phyloP scores from a whole-genome alignment of 768 basidiomycete genomes.

The Hortiboletus campestris region DNA sequence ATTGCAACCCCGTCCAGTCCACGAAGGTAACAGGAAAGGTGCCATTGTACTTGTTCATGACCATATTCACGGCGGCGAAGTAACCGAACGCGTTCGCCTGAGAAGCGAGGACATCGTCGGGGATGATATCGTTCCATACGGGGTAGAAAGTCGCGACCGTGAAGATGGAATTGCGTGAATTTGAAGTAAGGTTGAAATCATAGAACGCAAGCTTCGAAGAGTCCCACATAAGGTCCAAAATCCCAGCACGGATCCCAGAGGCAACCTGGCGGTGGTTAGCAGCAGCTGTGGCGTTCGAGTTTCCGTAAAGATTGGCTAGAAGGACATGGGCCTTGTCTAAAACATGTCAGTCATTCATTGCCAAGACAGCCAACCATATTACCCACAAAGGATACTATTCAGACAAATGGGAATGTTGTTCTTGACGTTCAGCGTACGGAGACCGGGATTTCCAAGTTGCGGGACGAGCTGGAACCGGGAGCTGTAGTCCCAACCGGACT shows the following conservation, averaged over 20 bases:
- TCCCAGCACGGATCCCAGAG: conserved; percentile 55
- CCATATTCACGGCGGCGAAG: conserved; percentile 75
- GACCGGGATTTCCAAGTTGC: conserved; percentile 45
- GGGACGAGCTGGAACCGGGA: conserved; percentile 42
- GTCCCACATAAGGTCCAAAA: conserved; percentile 90
- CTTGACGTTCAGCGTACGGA: conserved; percentile 70
- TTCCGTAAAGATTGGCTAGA: conserved; percentile 59
- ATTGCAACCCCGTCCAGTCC: conserved; percentile 71
- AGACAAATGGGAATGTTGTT: conserved; percentile 72
- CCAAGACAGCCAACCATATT: neutral
- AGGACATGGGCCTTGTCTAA: conserved; percentile 62
- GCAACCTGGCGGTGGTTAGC: conserved; percentile 57
- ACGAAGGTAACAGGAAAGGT: conserved; percentile 80
- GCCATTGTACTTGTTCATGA: conserved; percentile 84
- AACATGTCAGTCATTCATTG: conserved; percentile 1
- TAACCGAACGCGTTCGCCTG: conserved; percentile 62
- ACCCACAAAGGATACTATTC: conserved; percentile 82
- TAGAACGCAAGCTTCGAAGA: conserved; percentile 81
- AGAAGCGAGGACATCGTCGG: conserved; percentile 59
- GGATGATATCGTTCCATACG: conserved; percentile 84
- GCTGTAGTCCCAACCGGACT: conserved; percentile 56
- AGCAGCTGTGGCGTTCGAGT: conserved; percentile 42
- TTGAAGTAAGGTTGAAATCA: conserved; percentile 79
- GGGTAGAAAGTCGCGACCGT: conserved; percentile 82
- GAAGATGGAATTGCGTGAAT: conserved; percentile 62